Percentiles rank a stretch among this genome's conserved stretches.
These are phyloP conservation scores for Phlebiopsis flavidoalba DNA, from an alignment of 768 basidiomycete genomes.

Conservation along the genomic window DNA sequence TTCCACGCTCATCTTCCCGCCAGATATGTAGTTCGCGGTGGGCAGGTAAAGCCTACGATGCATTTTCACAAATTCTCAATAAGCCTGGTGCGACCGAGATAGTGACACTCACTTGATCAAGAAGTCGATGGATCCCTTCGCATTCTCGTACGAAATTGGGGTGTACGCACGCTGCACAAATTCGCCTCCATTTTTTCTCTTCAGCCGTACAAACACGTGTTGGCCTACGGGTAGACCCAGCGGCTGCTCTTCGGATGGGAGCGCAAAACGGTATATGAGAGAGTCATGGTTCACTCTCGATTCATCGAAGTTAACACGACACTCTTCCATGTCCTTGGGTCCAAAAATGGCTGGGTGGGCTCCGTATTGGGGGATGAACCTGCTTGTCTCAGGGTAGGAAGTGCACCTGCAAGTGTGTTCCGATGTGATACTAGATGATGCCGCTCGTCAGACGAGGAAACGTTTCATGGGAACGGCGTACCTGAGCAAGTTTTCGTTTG, in stretches of 20 bases:
- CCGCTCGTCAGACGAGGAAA: slow-evolving; percentile 1
- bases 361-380: neutral
- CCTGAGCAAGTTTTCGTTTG: slow-evolving; percentile 38
- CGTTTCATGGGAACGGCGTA: neutral
- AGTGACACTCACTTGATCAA: slow-evolving; percentile 42
- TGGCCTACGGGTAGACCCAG: slow-evolving; percentile 57
- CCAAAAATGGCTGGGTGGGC: slow-evolving; percentile 33
- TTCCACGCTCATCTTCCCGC: slow-evolving; percentile 50
- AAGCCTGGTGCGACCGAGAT: neutral
- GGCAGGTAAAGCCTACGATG: slow-evolving; percentile 40
- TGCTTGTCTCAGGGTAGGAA: slow-evolving; percentile 1
- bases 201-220: slow-evolving; percentile 50
- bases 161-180: slow-evolving; percentile 56
- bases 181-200: slow-evolving; percentile 29
- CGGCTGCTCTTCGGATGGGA: slow-evolving; percentile 34
- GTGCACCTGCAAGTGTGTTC: slow-evolving; percentile 32
- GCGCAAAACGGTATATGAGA: slow-evolving; percentile 43
- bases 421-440: slow-evolving; percentile 38
- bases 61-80: too few species aligned
- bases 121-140: slow-evolving; percentile 44
- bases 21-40: slow-evolving; percentile 28
- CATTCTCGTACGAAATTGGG: slow-evolving; percentile 41
- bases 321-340: slow-evolving; percentile 43
- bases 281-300: slow-evolving; percentile 42
- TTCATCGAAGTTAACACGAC: slow-evolving; percentile 34